Evolutionary conservation across 176 grass and related monocot genomes (phyloP).

Genomic region (Sorghum bicolor): Sorghum_bicolor_NCBIv3 NC_012876.2:5200001-5200500

Average conservation of each 20-base stretch:
- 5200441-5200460: conserved; percentile 76
- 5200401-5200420: conserved; percentile 92
- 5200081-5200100: conserved; percentile 89
- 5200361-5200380: conserved; percentile 68
- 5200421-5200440: conserved; percentile 90
- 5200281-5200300: conserved; percentile 50
- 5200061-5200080: conserved; percentile 78
- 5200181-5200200: conserved; percentile 6
- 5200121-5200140: conserved; percentile 6
- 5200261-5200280: conserved; percentile 52
- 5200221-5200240: conserved; percentile 62
- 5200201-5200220: conserved; percentile 31
- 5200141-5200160: background rate
- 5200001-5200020: conserved; percentile 81
- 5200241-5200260: conserved; percentile 81
- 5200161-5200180: conserved; percentile 1
- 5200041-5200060: conserved; percentile 78
- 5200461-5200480: background rate
- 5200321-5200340: background rate
- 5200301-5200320: background rate
- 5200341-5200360: conserved; percentile 43
- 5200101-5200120: conserved; percentile 62
- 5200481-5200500: background rate
- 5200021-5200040: conserved; percentile 94
- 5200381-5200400: conserved; percentile 71